phyloP scores from a whole-genome alignment of 352 stramenopile species.

The Phytophthora idaei region DNA sequence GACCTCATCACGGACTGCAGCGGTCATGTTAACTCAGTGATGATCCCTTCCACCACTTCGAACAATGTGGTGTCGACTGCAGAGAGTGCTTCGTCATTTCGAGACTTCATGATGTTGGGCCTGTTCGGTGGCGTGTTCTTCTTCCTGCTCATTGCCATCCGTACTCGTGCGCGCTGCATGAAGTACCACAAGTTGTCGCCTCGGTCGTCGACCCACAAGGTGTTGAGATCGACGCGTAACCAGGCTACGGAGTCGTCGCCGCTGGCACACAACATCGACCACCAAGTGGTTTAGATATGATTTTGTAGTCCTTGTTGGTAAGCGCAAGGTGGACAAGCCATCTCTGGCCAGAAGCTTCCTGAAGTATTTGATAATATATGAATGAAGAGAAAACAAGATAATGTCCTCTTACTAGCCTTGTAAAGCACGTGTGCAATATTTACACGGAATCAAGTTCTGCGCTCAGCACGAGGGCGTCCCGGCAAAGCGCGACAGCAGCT shows the following conservation, averaged over 20 bases:
- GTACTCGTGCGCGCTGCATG: constrained; percentile 21
- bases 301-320: constrained; percentile 18
- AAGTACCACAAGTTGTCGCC: constrained; percentile 29
- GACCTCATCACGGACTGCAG: constrained; percentile 45
- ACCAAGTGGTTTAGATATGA: constrained; percentile 27
- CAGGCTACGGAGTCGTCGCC: constrained; percentile 20
- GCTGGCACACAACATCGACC: constrained; percentile 19
- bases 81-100: constrained; percentile 1
- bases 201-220: constrained; percentile 5
- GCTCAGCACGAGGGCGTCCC: constrained; percentile 27
- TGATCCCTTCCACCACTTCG: background rate
- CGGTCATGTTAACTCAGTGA: background rate
- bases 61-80: constrained; percentile 8
- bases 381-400: background rate
- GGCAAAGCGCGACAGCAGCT: constrained; percentile 48
- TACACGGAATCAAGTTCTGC: background rate
- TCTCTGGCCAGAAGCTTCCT: background rate
- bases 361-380: constrained; percentile 1
- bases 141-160: constrained; percentile 23
- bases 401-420: background rate
- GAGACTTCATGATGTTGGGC: constrained; percentile 16
- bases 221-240: constrained; percentile 7
- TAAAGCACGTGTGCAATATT: no score
- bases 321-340: background rate
- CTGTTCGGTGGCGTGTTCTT: constrained; percentile 26